Base-by-base conservation (phyloP, 495 filamentous ascomycete genomes). In the Achaetomiella virescens region DNA sequence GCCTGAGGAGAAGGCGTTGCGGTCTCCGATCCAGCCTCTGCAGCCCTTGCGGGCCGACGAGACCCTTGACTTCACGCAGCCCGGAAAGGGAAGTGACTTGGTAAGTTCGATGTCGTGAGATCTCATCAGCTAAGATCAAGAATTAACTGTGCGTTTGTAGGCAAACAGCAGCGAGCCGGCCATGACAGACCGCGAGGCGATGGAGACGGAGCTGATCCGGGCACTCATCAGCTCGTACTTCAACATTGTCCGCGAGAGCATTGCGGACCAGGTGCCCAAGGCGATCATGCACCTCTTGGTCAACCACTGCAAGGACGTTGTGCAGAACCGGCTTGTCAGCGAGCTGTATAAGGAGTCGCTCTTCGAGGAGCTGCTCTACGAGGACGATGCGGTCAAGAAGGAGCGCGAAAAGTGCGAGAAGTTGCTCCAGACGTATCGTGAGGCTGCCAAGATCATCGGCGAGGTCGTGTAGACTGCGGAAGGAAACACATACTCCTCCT, bases 231-330 rank as follows among this genome's bases (percentile, higher is more conserved):
- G 87, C 49, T 96, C 90, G 1, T 98, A 98, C 71, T 98, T 98
- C 78, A 91, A 95, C 65, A 98, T 98, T 61, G 93, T 98, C 11
- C 88, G 93, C 50, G 93, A 98, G 67, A 90, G 88, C 36, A 96
- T 97, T 61, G 92, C 92, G 22, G 93, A 98, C 65, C 92, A 97
- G 71, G 95, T 98, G 18, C 93, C 93, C 45, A 98, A 98, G 74
- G 93, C 93, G 1, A 87, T 98, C 62, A 98, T 98, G 93, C 93
- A 98, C 66, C 84, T 98, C 11, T 83, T 98, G 43, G 93, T 98
- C 61, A 97, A 98, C 72, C 88, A 95, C 73, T 93, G 88, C 70
- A 98, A 97, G 69, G 93, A 98, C 59, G 91, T 89, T 5, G 90
- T 98, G 29, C 93, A 98, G 70, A 98, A 98, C 69, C 81, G 93